These are phyloP conservation scores for Paradendryphiella salina DNA, from an alignment of 2,329 filamentous ascomycete species.

Conservation along the genomic window DNA sequence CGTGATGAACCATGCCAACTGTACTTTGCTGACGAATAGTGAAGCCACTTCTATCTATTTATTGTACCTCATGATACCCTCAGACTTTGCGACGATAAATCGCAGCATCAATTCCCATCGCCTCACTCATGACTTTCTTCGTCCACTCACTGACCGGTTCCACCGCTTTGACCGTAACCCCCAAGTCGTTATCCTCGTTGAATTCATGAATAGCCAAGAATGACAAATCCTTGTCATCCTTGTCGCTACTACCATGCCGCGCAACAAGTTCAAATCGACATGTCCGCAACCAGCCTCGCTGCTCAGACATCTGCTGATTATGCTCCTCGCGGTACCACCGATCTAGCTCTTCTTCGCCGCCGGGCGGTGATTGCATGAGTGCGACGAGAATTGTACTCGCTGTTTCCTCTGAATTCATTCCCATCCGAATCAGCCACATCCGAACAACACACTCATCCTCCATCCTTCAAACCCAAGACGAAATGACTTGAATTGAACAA, in stretches of 20 bases:
- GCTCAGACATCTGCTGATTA: slow-evolving; percentile 38
- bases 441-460: too few species aligned
- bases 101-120: slow-evolving; percentile 35
- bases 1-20: too few species aligned
- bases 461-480: too few species aligned
- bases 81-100: slow-evolving; percentile 29
- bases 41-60: background rate
- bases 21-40: too few species aligned
- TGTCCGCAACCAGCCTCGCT: slow-evolving; percentile 36
- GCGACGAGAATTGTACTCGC: slow-evolving; percentile 25
- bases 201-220: slow-evolving; percentile 41
- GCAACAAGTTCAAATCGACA: slow-evolving; percentile 26
- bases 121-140: slow-evolving; percentile 29
- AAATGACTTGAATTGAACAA: background rate
- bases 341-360: slow-evolving; percentile 32
- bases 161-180: slow-evolving; percentile 31
- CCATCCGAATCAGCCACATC: too few species aligned
- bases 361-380: slow-evolving; percentile 32
- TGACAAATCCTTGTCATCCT: slow-evolving; percentile 18
- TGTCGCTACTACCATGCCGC: slow-evolving; percentile 3
- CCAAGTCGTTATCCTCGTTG: slow-evolving; percentile 30
- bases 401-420: background rate
- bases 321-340: slow-evolving; percentile 42
- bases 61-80: background rate
- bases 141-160: slow-evolving; percentile 41